Evolutionary conservation across 2,329 filamentous ascomycete species (phyloP).

Genomic region (Exophiala oligosperma): DNA sequence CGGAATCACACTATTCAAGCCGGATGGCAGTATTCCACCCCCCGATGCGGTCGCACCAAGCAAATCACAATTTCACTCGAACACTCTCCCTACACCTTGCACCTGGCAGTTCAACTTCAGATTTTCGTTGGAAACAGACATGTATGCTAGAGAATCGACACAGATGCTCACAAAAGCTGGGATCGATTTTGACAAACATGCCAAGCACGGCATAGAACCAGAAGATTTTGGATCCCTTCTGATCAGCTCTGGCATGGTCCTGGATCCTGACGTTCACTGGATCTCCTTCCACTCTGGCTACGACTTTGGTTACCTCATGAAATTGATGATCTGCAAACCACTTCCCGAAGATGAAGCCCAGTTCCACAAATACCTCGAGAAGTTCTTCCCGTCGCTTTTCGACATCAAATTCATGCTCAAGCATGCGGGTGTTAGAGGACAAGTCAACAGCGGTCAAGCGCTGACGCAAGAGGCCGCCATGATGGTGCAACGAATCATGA

Average conservation of each 20-base stretch:
- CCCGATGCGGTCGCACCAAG: conserved; percentile 58
- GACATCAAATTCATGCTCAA: conserved; percentile 99
- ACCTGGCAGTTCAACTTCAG: conserved; percentile 99
- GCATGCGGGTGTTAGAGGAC: conserved; percentile 71
- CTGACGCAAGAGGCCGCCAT: conserved; percentile 66
- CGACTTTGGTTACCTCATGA: conserved; percentile 96
- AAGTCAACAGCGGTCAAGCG: conserved; percentile 64
- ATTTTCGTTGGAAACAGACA: conserved; percentile 90
- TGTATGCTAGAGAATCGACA: conserved; percentile 96
- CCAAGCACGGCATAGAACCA: conserved; percentile 87
- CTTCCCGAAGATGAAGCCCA: conserved; percentile 86
- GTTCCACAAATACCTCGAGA: conserved; percentile 84
- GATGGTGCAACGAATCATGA: conserved; percentile 80
- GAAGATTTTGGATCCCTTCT: conserved; percentile 84
- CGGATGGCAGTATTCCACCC: conserved; percentile 81
- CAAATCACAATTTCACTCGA: conserved; percentile 50
- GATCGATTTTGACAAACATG: conserved; percentile 84
- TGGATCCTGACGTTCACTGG: conserved; percentile 88
- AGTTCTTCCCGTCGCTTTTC: conserved; percentile 90
- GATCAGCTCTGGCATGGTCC: conserved; percentile 87
- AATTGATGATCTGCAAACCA: conserved; percentile 73
- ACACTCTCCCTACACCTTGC: conserved; percentile 64
- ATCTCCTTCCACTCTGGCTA: conserved; percentile 97
- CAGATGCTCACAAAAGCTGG: conserved; percentile 86
- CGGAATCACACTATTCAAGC: conserved; percentile 88